phyloP scores from a whole-genome alignment of 177 flowering plant genomes.

The Vitis hybrid region DNA sequence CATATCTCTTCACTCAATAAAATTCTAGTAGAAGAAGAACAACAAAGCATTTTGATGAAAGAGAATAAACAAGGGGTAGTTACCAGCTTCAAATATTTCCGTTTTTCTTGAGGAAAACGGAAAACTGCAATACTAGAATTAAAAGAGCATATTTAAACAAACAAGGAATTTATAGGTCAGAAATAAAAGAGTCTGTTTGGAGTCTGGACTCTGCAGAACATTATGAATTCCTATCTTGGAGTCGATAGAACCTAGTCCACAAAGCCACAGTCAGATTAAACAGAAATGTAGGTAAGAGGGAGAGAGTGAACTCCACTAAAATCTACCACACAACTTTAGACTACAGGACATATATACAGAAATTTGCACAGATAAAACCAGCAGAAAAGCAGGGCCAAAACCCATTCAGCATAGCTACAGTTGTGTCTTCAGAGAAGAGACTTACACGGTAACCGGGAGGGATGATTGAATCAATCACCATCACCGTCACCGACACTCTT shows the following conservation, averaged over 20 bases:
- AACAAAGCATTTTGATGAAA: too few relatives aligned
- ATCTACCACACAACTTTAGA: neutral
- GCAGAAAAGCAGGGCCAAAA: neutral
- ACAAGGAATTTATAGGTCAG: too few relatives aligned
- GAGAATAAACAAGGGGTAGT: too few relatives aligned
- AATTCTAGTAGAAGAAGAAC: too few relatives aligned
- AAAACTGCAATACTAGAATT: too few relatives aligned
- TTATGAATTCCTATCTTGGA: neutral
- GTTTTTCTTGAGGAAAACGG: too few relatives aligned
- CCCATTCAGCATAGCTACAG: too few relatives aligned
- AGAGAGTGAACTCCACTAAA: neutral
- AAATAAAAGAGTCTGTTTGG: neutral
- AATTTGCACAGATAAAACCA: constrained; percentile 1
- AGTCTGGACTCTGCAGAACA: neutral
- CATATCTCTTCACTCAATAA: too few relatives aligned
- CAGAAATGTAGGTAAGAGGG: neutral
- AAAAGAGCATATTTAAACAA: too few relatives aligned
- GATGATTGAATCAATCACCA: constrained; percentile 27
- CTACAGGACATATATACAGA: neutral
- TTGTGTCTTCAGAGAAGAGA: constrained; percentile 20
- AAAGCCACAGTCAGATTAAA: neutral
- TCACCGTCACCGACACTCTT: constrained; percentile 37
- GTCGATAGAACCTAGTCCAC: neutral
- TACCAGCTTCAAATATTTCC: too few relatives aligned
- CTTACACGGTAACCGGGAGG: constrained; percentile 30